These are phyloP conservation scores for Bromus sterilis DNA, from an alignment of 176 grass and related monocot genomes.

Conservation along the genomic window DNA sequence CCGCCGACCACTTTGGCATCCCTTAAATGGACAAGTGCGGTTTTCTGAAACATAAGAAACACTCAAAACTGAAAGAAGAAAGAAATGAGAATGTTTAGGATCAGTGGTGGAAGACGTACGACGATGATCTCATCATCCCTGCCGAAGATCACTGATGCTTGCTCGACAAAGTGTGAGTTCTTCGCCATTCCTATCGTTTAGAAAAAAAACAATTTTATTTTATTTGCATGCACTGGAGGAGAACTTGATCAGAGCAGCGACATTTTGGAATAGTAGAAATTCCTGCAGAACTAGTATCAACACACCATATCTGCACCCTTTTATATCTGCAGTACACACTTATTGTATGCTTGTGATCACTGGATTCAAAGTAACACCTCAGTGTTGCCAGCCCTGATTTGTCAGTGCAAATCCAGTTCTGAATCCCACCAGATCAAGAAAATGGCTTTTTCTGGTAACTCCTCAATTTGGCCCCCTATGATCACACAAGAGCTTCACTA, in stretches of 20 bases:
- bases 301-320: too few species aligned
- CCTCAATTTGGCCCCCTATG: too few species aligned
- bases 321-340: too few species aligned
- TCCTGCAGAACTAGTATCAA: too few species aligned
- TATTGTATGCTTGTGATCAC: too few species aligned
- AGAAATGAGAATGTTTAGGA: not conserved
- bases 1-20: slow-evolving; percentile 83
- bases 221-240: not conserved
- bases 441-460: too few species aligned
- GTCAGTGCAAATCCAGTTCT: too few species aligned
- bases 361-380: too few species aligned
- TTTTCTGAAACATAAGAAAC: not conserved
- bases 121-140: slow-evolving; percentile 64
- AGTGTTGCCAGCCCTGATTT: too few species aligned
- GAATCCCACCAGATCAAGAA: too few species aligned
- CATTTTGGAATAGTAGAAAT: too few species aligned
- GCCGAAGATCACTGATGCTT: slow-evolving; percentile 43
- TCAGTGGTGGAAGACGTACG: slow-evolving; percentile 19
- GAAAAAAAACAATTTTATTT: not conserved
- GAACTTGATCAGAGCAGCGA: not conserved
- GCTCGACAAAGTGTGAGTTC: slow-evolving; percentile 58
- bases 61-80: not conserved
- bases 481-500: too few species aligned
- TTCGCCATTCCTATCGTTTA: slow-evolving; percentile 35
- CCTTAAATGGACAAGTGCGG: slow-evolving; percentile 24